Conservation (phyloP, 495 filamentous ascomycete genomes). For the Xeromyces bisporus region DNA sequence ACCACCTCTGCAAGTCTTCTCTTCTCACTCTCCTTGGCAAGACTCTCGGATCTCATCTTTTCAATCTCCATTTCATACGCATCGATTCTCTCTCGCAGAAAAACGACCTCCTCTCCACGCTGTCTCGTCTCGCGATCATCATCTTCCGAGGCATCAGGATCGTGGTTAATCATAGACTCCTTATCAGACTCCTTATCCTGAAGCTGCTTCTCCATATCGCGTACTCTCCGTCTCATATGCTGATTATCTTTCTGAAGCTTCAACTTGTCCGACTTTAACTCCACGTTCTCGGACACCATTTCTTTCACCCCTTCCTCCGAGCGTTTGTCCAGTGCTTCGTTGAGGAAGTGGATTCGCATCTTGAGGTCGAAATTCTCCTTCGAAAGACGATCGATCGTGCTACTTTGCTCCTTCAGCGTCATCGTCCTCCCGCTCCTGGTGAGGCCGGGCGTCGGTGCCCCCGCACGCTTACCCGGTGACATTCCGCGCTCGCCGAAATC, state of each 20-base stretch:
- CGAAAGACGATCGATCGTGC: constrained; percentile 82
- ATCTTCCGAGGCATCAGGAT: constrained; percentile 47
- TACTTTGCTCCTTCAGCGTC: constrained; percentile 93
- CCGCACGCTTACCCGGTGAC: constrained; percentile 37
- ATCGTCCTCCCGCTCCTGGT: constrained; percentile 58
- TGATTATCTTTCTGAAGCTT: constrained; percentile 82
- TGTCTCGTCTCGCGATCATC: constrained; percentile 23
- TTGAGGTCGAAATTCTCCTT: constrained; percentile 95
- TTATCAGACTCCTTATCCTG: constrained; percentile 45
- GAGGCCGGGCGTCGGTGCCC: constrained; percentile 33
- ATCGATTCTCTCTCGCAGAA: constrained; percentile 66
- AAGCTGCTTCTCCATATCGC: constrained; percentile 71
- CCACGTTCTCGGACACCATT: constrained; percentile 92
- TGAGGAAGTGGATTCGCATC: constrained; percentile 91
- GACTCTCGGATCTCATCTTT: constrained; percentile 54
- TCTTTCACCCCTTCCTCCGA: constrained; percentile 95
- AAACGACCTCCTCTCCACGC: constrained; percentile 67
- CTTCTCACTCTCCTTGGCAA: constrained; percentile 65
- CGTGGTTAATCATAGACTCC: constrained; percentile 41
- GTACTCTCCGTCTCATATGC: constrained; percentile 53
- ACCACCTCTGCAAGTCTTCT: constrained; percentile 64
- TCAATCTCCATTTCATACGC: constrained; percentile 71
- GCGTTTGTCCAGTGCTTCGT: constrained; percentile 78
- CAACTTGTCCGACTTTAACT: constrained; percentile 76
- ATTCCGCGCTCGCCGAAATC: constrained; percentile 35